Base-by-base conservation (phyloP, 768 basidiomycete genomes). In the Chalciporus pseudorubinellus region DNA sequence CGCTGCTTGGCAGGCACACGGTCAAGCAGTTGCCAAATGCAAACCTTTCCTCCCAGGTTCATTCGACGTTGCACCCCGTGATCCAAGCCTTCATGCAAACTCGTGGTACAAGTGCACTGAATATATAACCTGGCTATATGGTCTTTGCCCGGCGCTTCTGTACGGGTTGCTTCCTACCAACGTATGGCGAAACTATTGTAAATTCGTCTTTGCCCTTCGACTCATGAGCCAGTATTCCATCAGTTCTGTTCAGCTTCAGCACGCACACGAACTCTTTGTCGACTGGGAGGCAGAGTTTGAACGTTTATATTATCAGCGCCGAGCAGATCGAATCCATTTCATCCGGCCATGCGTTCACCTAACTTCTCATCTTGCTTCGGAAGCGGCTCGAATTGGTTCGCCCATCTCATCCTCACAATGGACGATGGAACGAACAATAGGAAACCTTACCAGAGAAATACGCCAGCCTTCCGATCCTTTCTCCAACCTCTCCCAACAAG, bases 31-130 rank as follows among this genome's bases (percentile, higher is more conserved):
- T 10, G 67, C 57, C 3, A 28, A 19, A 16, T 53, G 58, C 9
- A 50, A 53, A 12, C 44, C 36, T 14, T 61, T 52, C 45, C 41
- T 63, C 10, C 58, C 56, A 10, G 50, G 54, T 14, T 63, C 51
- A 19, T 59, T 63, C 36, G 56, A 63, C 22, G 38, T 46, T 2
- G 50, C 65, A 16, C 62, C 64, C 12, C 53, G 56, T 4, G 59
- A 66, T 21, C 50, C 26, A 7, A 26, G 26, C 26, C 26, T 26
- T 26, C 26, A 26, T 9, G 26, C 26, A 26, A 26, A 26, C 55
- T 16, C 46, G 21, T 47, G 46, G 46, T 47, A 47, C 34, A 47
- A 47, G 18, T 34, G 34, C 1, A 22, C 19, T 2, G 22, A 47
- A 24, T 47, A 38, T 24, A 47, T 47, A 3, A 47, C 19, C 12